These are phyloP conservation scores for Coix lacrymajobi DNA, from an alignment of 176 grass and related monocot species.

Conservation along the genomic window DNA sequence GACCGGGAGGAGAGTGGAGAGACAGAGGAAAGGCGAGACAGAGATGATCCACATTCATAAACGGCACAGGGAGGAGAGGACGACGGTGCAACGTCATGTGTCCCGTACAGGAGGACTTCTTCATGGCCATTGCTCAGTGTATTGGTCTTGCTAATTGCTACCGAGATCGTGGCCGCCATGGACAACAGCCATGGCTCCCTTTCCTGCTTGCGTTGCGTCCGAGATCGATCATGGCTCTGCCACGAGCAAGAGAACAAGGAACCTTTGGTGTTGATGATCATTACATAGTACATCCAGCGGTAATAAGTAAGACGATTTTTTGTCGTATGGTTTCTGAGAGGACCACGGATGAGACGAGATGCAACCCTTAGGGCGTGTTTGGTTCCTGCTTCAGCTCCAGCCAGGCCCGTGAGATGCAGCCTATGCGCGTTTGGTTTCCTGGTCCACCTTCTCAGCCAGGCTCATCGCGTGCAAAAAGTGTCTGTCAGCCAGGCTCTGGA, in stretches of 20 bases:
- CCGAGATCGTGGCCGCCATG: slow-evolving; percentile 11
- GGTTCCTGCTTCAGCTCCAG: no score
- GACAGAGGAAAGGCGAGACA: background rate
- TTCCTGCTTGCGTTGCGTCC: background rate
- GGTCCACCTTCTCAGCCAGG: no score
- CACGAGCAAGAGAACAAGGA: background rate
- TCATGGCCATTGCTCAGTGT: background rate
- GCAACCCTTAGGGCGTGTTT: no score
- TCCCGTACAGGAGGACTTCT: slow-evolving; percentile 9
- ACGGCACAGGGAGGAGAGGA: background rate
- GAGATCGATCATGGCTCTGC: slow-evolving; percentile 5
- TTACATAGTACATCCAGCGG: background rate
- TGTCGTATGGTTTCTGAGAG: background rate
- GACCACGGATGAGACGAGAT: background rate
- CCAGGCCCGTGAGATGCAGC: no score
- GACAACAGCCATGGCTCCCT: background rate
- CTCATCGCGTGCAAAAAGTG: no score
- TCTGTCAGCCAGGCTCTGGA: no score
- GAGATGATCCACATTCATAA: background rate
- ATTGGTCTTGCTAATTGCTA: background rate
- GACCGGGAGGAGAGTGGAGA: background rate
- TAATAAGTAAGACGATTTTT: background rate
- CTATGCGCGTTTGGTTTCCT: no score
- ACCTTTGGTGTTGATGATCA: background rate
- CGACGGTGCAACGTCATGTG: background rate